These are phyloP conservation scores for Penicillium ochrochloron DNA, from an alignment of 495 filamentous ascomycete species.

Conservation along the genomic window DNA sequence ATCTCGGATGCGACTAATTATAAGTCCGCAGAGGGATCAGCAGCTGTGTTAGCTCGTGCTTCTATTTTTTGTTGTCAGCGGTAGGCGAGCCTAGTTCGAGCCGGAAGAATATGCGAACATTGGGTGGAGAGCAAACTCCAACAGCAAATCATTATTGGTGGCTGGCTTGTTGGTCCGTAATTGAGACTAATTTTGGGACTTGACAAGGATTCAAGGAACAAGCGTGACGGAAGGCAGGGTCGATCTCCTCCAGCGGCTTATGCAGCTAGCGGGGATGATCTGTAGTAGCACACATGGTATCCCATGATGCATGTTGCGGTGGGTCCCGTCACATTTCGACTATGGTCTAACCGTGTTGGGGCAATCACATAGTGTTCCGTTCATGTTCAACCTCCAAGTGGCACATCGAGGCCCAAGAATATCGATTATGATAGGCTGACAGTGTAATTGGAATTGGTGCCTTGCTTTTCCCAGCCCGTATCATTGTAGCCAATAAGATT, in stretches of 20 bases:
- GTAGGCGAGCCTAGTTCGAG: slow-evolving; percentile 7
- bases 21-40: slow-evolving; percentile 25
- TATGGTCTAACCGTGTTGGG: slow-evolving; percentile 6
- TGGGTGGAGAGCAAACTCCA: slow-evolving; percentile 8
- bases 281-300: slow-evolving; percentile 1
- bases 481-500: background rate
- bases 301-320: slow-evolving; percentile 16
- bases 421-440: background rate
- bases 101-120: slow-evolving; percentile 10
- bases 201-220: slow-evolving; percentile 3
- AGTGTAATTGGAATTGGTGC: background rate
- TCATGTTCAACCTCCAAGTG: slow-evolving; percentile 2
- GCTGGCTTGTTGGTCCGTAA: background rate
- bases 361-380: slow-evolving; percentile 13
- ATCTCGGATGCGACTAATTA: slow-evolving; percentile 20
- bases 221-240: background rate
- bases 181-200: slow-evolving; percentile 18
- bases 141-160: slow-evolving; percentile 6
- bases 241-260: slow-evolving; percentile 1
- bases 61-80: slow-evolving; percentile 18
- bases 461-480: background rate
- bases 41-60: slow-evolving; percentile 10
- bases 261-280: slow-evolving; percentile 7
- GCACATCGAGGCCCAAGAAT: background rate
- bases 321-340: slow-evolving; percentile 11